Evolutionary conservation across 208 protist species (phyloP), one percentile per base, ranked within the genome.

Genomic region (Lotmaria passim): DNA sequence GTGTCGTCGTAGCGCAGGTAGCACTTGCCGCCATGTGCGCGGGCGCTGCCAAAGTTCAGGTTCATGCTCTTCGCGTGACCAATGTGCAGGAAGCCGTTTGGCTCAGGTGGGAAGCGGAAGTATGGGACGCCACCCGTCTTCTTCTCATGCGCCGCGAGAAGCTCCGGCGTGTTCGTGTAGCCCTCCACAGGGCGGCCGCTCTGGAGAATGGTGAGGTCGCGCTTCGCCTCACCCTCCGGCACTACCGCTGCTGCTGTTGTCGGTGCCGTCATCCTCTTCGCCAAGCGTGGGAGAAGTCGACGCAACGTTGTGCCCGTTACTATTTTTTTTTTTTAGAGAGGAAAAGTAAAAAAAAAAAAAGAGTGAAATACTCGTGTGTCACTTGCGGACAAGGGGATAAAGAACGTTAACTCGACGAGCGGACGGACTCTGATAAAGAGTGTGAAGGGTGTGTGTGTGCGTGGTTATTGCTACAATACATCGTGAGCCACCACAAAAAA

Each of bases 11-110:
- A 99, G 53, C 99, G 86, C 61, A 99, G 83, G 78, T 98, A 98
- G 79, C 95, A 99, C 73, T 95, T 96, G 48, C 98, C 98, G 38
- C 76, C 72, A 66, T 98, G 87, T 5, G 89, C 73, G 56, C 91
- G 79, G 8, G 99, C 98, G 67, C 96, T 98, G 41, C 95, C 91
- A 81, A 99, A 99, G 89, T 99, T 99, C 14, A 99, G 86, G 81
- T 97, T 97, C 97, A 99, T 99, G 66, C 98, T 97, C 87, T 99
- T 99, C 11, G 98, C 98, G 76, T 99, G 99, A 23, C 99, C 99
- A 85, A 99, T 99, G 82, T 99, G 99, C 10, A 99, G 83, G 73
- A 98, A 99, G 31, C 99, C 99, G 63, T 98, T 98, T 30, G 98
- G 97, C 88, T 99, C 97, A 19, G 98, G 98, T 1, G 98, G 98